Evolutionary conservation across 164 flowering plant genomes (phyloP), one percentile per base, ranked within the genome.

Genomic region (Chimonanthus praecox): DNA sequence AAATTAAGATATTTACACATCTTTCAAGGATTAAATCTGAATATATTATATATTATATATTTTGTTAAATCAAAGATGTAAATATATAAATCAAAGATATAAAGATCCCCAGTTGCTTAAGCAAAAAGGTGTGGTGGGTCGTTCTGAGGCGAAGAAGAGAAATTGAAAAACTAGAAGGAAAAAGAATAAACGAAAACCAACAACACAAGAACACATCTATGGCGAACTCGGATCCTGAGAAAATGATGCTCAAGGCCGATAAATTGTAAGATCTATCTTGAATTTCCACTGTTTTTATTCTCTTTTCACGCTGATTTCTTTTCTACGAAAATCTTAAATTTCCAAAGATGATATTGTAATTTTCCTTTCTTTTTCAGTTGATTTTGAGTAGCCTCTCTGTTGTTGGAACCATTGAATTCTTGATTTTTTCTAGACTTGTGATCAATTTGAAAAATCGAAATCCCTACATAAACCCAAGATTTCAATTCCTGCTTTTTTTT

Each of bases 231-330:
- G 90, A 88, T 88, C 86, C 88, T 62, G 80, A 85, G 18, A 88
- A 87, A 78, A 78, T 90, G 76, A 79, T 88, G 65, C 20, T 73
- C 79, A 90, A 90, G 81, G 94, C 92, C 50, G 90, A 88, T 71
- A 88, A 90, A 71, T 81, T 87, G 94, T 89, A 16, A 75, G 75
- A 64, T 49, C 7, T 64, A 6, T 54, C 60, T 54, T 6, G 66
- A 63, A 18, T 63, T 21, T 63, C 21, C 21, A 3, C 66, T 63
- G 45, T 16, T 63, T 8, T 21, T 9, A 63, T 63, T 33, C 18
- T 20, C 5, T 18, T 54, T 13, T 54, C 5, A 54, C 13, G 60
- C 60, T 0, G 16, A n/a, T 54, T 54, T 54, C 60, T 6, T 10
- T 7, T 54, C 16, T 13, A 54, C 16, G 5, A 11, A n/a, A 7